Percentiles rank a stretch among this genome's conserved stretches.
phyloP scores from a whole-genome alignment of 2,329 filamentous ascomycete genomes.

The Penicillium oxalicum region DNA sequence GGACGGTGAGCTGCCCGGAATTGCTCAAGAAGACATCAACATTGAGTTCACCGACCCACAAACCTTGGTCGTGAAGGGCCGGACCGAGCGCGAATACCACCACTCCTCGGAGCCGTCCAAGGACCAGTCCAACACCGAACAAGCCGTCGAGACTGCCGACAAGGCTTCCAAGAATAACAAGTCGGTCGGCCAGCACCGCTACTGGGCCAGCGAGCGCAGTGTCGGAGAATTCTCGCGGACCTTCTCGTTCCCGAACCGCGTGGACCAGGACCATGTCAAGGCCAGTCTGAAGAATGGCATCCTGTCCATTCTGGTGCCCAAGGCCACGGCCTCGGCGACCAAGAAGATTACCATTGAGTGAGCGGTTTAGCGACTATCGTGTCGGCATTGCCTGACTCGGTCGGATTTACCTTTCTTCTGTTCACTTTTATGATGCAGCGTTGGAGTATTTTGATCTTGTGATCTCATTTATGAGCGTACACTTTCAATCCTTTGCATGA shows the following conservation, averaged over 20 bases:
- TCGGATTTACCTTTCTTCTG: too few relatives aligned
- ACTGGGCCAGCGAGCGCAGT: slow-evolving; percentile 56
- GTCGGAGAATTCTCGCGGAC: slow-evolving; percentile 55
- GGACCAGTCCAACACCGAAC: slow-evolving; percentile 35
- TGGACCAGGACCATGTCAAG: slow-evolving; percentile 57
- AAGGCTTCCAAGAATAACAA: slow-evolving; percentile 27
- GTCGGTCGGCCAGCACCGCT: slow-evolving; percentile 33
- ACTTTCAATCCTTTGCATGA: too few relatives aligned
- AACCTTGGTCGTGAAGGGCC: slow-evolving; percentile 44
- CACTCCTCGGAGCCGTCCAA: slow-evolving; percentile 34
- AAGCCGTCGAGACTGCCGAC: slow-evolving; percentile 18
- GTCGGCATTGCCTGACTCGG: background rate
- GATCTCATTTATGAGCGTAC: too few relatives aligned
- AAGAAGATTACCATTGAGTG: slow-evolving; percentile 55
- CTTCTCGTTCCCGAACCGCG: slow-evolving; percentile 53
- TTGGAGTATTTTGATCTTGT: too few relatives aligned
- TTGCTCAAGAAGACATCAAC: slow-evolving; percentile 42
- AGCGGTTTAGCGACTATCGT: slow-evolving; percentile 1
- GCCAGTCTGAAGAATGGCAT: slow-evolving; percentile 58
- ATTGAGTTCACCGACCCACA: slow-evolving; percentile 46
- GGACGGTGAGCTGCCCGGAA: slow-evolving; percentile 46
- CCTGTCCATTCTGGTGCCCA: slow-evolving; percentile 53
- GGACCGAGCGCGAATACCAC: slow-evolving; percentile 34
- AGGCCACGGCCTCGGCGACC: slow-evolving; percentile 43
- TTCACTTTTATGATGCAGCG: too few relatives aligned